Conservation (phyloP, 176 grass and related monocot genomes). For the Musa beccarii region DNA sequence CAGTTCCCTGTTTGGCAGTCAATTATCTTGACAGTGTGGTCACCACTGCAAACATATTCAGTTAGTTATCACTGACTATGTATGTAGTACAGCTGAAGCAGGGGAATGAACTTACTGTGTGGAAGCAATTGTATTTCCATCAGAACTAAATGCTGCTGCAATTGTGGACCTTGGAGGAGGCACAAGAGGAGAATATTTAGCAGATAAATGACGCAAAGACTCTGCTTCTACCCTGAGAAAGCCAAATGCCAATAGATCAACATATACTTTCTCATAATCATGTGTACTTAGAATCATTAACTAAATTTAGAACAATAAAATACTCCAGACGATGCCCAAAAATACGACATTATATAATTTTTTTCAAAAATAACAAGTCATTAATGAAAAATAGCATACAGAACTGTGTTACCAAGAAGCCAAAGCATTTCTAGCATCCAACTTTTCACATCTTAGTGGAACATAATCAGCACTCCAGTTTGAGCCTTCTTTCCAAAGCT, state of each 20-base stretch:
- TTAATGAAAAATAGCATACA: neutral
- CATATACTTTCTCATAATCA: too few species aligned
- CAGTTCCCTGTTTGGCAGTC: constrained; percentile 89
- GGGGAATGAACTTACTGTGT: constrained; percentile 64
- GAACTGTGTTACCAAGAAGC: constrained; percentile 67
- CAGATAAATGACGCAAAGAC: constrained; percentile 59
- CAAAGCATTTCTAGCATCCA: constrained; percentile 63
- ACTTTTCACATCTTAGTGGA: constrained; percentile 37
- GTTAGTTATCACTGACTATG: constrained; percentile 18
- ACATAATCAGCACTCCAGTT: constrained; percentile 23
- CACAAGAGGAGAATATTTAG: constrained; percentile 82
- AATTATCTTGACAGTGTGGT: constrained; percentile 99
- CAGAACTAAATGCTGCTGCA: constrained; percentile 95
- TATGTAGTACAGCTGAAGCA: neutral
- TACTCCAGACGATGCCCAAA: too few species aligned
- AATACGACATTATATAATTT: too few species aligned
- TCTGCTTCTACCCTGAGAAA: constrained; percentile 82
- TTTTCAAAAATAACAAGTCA: too few species aligned
- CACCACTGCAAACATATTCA: constrained; percentile 58
- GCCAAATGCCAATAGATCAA: too few species aligned
- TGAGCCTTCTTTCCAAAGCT: constrained; percentile 38
- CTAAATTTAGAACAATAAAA: too few species aligned
- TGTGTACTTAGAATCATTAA: too few species aligned
- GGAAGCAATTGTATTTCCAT: constrained; percentile 92
- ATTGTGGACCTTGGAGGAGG: constrained; percentile 96